These are phyloP conservation scores for Fusarium euwallaceae DNA, from an alignment of 2,329 filamentous ascomycete species.

Conservation along the genomic window DNA sequence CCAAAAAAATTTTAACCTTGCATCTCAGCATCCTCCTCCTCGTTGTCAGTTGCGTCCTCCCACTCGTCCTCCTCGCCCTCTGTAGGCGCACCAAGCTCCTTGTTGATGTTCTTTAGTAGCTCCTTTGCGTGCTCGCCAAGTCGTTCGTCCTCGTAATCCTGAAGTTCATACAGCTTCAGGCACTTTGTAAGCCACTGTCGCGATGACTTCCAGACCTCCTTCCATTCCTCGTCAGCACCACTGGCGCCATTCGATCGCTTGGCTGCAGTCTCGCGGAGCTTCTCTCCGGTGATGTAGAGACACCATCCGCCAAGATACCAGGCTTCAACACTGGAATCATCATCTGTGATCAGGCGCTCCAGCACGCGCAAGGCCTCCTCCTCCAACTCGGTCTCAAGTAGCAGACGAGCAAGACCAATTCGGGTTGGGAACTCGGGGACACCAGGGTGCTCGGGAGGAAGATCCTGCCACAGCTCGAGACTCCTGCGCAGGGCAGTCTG, in stretches of 20 bases:
- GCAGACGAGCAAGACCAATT: slow-evolving; percentile 83
- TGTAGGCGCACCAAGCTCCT: slow-evolving; percentile 72
- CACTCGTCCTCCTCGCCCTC: slow-evolving; percentile 69
- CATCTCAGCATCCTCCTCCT: slow-evolving; percentile 71
- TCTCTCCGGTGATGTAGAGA: slow-evolving; percentile 82
- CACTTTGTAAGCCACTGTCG: slow-evolving; percentile 87
- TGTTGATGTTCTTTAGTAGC: slow-evolving; percentile 73
- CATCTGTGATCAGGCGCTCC: slow-evolving; percentile 85
- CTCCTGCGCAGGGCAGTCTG: slow-evolving; percentile 82
- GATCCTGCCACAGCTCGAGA: slow-evolving; percentile 84
- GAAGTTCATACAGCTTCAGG: slow-evolving; percentile 79
- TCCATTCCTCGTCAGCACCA: slow-evolving; percentile 64
- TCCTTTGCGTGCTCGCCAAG: slow-evolving; percentile 82
- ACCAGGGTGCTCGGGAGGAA: slow-evolving; percentile 76
- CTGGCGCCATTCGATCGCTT: slow-evolving; percentile 48
- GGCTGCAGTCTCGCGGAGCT: slow-evolving; percentile 61
- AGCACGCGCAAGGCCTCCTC: slow-evolving; percentile 87
- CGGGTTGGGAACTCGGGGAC: slow-evolving; percentile 90
- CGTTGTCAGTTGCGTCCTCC: slow-evolving; percentile 66
- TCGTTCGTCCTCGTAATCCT: slow-evolving; percentile 89
- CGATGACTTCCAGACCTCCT: slow-evolving; percentile 77
- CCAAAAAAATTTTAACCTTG: slow-evolving; percentile 49
- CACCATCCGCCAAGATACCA: slow-evolving; percentile 99
- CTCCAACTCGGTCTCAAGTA: slow-evolving; percentile 93
- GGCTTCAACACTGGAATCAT: slow-evolving; percentile 93